phyloP scores from a whole-genome alignment of 768 basidiomycete species.

The Pholiota microspora region DNA sequence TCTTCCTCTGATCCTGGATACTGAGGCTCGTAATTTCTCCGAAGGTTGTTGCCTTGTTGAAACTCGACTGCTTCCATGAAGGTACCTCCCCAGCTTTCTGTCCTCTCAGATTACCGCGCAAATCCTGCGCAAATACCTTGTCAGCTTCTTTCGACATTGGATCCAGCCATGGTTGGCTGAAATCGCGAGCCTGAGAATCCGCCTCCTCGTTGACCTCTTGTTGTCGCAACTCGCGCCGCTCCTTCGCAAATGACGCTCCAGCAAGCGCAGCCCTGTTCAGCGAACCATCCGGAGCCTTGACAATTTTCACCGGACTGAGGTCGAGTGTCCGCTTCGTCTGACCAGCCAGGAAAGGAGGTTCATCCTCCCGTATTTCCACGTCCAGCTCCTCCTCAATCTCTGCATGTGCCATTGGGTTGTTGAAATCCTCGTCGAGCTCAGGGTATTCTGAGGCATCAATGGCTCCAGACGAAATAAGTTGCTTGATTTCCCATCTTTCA shows the following conservation, averaged over 20 bases:
- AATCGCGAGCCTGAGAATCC: slow-evolving; percentile 92
- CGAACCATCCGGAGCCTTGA: slow-evolving; percentile 98
- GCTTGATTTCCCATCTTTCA: slow-evolving; percentile 99
- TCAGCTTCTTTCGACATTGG: slow-evolving; percentile 92
- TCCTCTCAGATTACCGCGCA: slow-evolving; percentile 77
- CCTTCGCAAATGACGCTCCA: slow-evolving; percentile 91
- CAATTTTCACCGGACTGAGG: slow-evolving; percentile 95
- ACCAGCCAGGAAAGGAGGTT: slow-evolving; percentile 92
- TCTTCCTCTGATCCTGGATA: slow-evolving; percentile 92
- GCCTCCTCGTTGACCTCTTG: slow-evolving; percentile 94
- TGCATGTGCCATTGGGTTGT: slow-evolving; percentile 69
- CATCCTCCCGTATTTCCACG: slow-evolving; percentile 95
- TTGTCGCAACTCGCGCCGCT: slow-evolving; percentile 89
- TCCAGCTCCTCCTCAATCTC: slow-evolving; percentile 97
- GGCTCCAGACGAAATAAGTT: slow-evolving; percentile 93
- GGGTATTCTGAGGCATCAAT: slow-evolving; percentile 93
- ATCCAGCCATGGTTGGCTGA: slow-evolving; percentile 96
- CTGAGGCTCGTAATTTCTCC: slow-evolving; percentile 89
- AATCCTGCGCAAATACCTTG: slow-evolving; percentile 89
- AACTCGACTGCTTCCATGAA: slow-evolving; percentile 88
- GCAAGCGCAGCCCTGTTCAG: slow-evolving; percentile 93
- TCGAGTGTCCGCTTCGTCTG: slow-evolving; percentile 96
- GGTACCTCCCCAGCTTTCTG: slow-evolving; percentile 82
- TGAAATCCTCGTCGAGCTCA: slow-evolving; percentile 85
- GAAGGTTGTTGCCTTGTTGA: slow-evolving; percentile 95